Evolutionary conservation across 805 yeast genomes (phyloP), one percentile per base, ranked within the genome.

Genomic region (Ogataea paradorogensis): DNA sequence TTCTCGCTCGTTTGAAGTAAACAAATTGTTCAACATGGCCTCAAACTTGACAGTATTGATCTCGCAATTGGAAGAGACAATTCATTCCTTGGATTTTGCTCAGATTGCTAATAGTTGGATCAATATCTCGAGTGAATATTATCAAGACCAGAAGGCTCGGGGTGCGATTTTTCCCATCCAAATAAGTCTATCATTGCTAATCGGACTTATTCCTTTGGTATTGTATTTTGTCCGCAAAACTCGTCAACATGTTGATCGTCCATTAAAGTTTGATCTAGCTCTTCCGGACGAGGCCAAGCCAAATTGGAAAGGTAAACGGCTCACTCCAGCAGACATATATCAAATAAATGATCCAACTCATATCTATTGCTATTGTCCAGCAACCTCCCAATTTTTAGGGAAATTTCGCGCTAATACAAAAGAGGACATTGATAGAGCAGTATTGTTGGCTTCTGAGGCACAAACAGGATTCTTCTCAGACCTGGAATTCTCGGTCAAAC

Each of bases 361-460:
- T 48, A 85, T 91, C 46, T 90, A 87, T 56, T 78, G 90, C 45
- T 84, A 86, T 60, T 91, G 99, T 65, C 99, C 99, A 3, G 96
- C 98, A 0, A 93, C 98, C 0, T 95, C 96, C 24, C 96, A 88
- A 63, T 80, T 68, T 46, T 68, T 91, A 48, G 98, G 96, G 1
- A 71, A 80, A 15, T 82, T 80, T 51, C 66, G 71, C 34, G 80
- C 87, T 1, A 76, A 79, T 41, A 65, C 82, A n/a, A 70, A 68
- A 33, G 73, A 71, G 3, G 93, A 88, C 32, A 84, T 93, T 61
- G 91, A 91, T 58, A 50, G 53, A 5, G 72, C 79, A 40, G 78
- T 93, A 14, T 49, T 50, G n/a, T 49, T 51, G 11, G 80, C 88
- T 2, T 61, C 63, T 24, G 46, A 44, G 2, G 88, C 90, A 2